Evolutionary conservation across 805 yeast species (phyloP).

Genomic region (Candida corydali): DNA sequence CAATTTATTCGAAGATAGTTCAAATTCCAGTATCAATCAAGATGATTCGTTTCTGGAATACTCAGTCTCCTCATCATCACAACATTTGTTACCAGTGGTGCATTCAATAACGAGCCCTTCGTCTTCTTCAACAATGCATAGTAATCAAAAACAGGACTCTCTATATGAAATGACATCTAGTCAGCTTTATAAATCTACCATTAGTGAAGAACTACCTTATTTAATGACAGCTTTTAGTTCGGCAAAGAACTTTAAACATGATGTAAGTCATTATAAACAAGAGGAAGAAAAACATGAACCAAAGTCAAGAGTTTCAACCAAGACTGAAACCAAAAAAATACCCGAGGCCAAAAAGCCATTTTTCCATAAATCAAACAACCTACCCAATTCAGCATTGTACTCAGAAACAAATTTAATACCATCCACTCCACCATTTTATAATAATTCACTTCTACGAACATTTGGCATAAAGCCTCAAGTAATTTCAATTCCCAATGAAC

Average conservation of each 20-base stretch:
- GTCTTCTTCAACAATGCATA: not conserved
- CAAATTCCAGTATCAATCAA: slow-evolving; percentile 4
- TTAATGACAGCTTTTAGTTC: slow-evolving; percentile 64
- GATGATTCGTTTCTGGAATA: slow-evolving; percentile 23
- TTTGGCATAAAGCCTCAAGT: slow-evolving; percentile 41
- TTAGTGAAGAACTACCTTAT: slow-evolving; percentile 62
- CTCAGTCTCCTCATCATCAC: slow-evolving; percentile 17
- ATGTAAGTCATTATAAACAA: slow-evolving; percentile 25
- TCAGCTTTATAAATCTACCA: slow-evolving; percentile 39
- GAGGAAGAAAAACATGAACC: slow-evolving; percentile 14
- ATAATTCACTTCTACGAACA: slow-evolving; percentile 32
- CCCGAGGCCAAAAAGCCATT: slow-evolving; percentile 11
- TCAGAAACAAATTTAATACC: slow-evolving; percentile 28
- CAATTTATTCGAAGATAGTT: not conserved
- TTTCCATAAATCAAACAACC: slow-evolving; percentile 20
- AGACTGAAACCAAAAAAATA: not conserved
- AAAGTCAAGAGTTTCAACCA: not conserved
- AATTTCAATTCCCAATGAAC: slow-evolving; percentile 22
- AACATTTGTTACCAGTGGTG: slow-evolving; percentile 31
- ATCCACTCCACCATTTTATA: slow-evolving; percentile 28
- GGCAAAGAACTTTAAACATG: slow-evolving; percentile 56
- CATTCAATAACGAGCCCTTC: slow-evolving; percentile 34
- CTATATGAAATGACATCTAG: slow-evolving; percentile 3
- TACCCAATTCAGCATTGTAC: slow-evolving; percentile 32
- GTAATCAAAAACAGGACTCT: not conserved